A percentile compares a stretch with the other conserved stretches of the same genome.
Evolutionary conservation across 306 rosid genomes (phyloP).

Genomic region (Prunus dulcis): DNA sequence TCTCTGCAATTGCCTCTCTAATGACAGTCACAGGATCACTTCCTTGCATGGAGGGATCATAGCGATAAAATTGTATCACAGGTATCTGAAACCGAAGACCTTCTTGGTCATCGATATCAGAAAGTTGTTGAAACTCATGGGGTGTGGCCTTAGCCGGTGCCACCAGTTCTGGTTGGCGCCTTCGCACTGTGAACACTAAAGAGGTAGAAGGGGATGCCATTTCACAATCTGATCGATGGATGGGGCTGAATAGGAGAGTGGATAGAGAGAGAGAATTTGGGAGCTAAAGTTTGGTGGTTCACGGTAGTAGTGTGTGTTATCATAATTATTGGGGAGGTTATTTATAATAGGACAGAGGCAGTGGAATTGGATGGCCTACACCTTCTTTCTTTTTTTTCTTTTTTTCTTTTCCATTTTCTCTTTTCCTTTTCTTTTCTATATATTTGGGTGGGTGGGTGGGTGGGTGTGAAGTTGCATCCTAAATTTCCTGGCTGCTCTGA

Average conservation of each 20-base stretch:
- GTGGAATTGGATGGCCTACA: background rate
- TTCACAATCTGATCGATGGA: background rate
- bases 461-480: background rate
- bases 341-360: background rate
- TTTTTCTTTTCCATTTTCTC: background rate
- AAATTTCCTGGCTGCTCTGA: background rate
- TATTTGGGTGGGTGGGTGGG: background rate
- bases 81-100: conserved; percentile 40
- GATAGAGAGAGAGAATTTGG: background rate
- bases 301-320: background rate
- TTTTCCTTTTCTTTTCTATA: background rate
- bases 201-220: conserved; percentile 14
- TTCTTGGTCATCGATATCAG: conserved; percentile 45
- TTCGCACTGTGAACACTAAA: conserved; percentile 22
- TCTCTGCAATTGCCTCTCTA: conserved; percentile 28
- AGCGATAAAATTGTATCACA: conserved; percentile 28
- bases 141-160: conserved; percentile 33
- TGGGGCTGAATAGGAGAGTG: background rate
- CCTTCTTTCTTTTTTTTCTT: background rate
- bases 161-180: conserved; percentile 25
- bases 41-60: conserved; percentile 30
- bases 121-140: conserved; percentile 28
- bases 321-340: background rate
- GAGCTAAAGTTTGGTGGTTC: background rate
- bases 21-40: conserved; percentile 33